These are phyloP conservation scores for Grosmannia serpens DNA, from an alignment of 2,329 filamentous ascomycete species.

Conservation along the genomic window DNA sequence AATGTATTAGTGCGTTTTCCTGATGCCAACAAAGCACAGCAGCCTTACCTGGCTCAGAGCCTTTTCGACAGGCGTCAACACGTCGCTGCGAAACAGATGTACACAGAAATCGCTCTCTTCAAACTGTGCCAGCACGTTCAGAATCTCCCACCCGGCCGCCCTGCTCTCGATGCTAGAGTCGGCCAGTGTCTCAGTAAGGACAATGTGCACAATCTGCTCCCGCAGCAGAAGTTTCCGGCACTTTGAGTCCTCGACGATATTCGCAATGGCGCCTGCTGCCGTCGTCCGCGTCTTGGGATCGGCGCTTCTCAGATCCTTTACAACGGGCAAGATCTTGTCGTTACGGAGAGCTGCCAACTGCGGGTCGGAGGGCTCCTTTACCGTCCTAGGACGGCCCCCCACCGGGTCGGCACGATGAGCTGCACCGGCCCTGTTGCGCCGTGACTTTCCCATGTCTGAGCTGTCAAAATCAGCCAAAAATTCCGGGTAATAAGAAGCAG, in stretches of 20 bases:
- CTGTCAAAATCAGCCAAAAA: background rate
- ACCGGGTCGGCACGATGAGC: slow-evolving; percentile 42
- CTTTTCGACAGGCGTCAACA: slow-evolving; percentile 48
- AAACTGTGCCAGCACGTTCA: slow-evolving; percentile 48
- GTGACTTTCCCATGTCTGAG: slow-evolving; percentile 45
- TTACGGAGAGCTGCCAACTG: slow-evolving; percentile 53
- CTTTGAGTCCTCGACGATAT: slow-evolving; percentile 48
- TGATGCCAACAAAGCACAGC: background rate
- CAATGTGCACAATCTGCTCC: slow-evolving; percentile 52
- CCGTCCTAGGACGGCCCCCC: slow-evolving; percentile 7
- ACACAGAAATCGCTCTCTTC: slow-evolving; percentile 58
- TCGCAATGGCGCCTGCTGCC: slow-evolving; percentile 48
- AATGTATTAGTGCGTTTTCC: background rate
- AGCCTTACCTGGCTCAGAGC: slow-evolving; percentile 38
- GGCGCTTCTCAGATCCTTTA: slow-evolving; percentile 47
- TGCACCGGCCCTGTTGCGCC: slow-evolving; percentile 36
- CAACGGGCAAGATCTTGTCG: slow-evolving; percentile 49
- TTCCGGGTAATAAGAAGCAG: too few relatives aligned
- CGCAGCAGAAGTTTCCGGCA: slow-evolving; percentile 54
- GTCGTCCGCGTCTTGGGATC: slow-evolving; percentile 47
- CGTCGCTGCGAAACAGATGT: slow-evolving; percentile 50
- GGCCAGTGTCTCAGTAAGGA: slow-evolving; percentile 53
- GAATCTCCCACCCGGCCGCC: slow-evolving; percentile 56
- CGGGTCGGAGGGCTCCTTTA: slow-evolving; percentile 51
- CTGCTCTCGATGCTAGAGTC: slow-evolving; percentile 52